A percentile compares a stretch with the other conserved stretches of the same genome.
Evolutionary conservation across 1,139 yeast species (phyloP).

Genomic region (Sugiyamaella pinicola): DNA sequence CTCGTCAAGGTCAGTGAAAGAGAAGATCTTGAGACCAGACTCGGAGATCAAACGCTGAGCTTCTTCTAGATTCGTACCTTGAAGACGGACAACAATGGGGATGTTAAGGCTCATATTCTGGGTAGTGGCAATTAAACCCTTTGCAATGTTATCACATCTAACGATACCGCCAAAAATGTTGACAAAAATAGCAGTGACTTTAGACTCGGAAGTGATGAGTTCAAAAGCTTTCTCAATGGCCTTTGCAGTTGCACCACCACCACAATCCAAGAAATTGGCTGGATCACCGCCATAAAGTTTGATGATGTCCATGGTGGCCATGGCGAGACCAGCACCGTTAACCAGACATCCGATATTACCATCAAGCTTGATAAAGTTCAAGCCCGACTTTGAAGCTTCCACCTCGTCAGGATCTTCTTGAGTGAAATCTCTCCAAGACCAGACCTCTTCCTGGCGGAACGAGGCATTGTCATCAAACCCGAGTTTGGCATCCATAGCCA

Average conservation of each 20-base stretch:
- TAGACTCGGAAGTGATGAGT: slow-evolving; percentile 84
- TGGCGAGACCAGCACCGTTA: slow-evolving; percentile 99
- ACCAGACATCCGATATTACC: slow-evolving; percentile 99
- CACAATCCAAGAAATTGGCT: slow-evolving; percentile 98
- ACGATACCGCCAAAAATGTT: slow-evolving; percentile 99
- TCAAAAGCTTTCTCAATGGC: slow-evolving; percentile 97
- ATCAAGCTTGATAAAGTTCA: slow-evolving; percentile 95
- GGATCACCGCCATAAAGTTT: slow-evolving; percentile 98
- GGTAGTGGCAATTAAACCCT: slow-evolving; percentile 92
- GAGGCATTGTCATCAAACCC: slow-evolving; percentile 96
- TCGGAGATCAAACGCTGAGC: slow-evolving; percentile 85
- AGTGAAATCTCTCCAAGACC: slow-evolving; percentile 93
- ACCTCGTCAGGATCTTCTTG: slow-evolving; percentile 99
- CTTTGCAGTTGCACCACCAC: slow-evolving; percentile 99
- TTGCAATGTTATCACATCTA: slow-evolving; percentile 98
- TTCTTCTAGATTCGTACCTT: slow-evolving; percentile 92
- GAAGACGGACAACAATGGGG: slow-evolving; percentile 97
- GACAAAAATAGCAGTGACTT: slow-evolving; percentile 94
- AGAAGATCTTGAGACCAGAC: slow-evolving; percentile 91
- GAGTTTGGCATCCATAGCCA: slow-evolving; percentile 99
- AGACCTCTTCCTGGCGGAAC: slow-evolving; percentile 93
- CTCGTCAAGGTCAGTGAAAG: slow-evolving; percentile 90
- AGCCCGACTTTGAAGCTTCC: slow-evolving; percentile 84
- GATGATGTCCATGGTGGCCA: slow-evolving; percentile 99
- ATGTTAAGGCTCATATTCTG: slow-evolving; percentile 85